phyloP scores from a whole-genome alignment of 1,139 yeast genomes.

The Hyphopichia wangnamkhiaoensis region DNA sequence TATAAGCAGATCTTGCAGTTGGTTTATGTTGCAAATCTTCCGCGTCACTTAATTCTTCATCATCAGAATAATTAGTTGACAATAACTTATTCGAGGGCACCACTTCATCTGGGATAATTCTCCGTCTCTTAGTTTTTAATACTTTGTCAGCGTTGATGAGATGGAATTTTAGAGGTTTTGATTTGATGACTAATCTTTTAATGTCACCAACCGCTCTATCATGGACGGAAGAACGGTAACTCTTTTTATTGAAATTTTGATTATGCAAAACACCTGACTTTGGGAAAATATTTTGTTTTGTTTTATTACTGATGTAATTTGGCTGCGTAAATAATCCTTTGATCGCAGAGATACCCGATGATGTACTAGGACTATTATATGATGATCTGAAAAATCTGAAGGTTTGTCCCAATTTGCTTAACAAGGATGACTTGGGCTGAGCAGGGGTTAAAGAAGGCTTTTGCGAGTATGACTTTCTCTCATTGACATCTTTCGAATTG shows the following conservation, averaged over 20 bases:
- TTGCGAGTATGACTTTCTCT: conserved; percentile 21
- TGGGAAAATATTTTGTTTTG: conserved; percentile 12
- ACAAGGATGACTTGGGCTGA: conserved; percentile 25
- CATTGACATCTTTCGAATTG: conserved; percentile 14
- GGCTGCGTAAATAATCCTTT: conserved; percentile 28
- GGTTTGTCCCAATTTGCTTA: conserved; percentile 39
- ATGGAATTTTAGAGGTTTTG: conserved; percentile 46
- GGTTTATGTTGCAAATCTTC: conserved; percentile 10
- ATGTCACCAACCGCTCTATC: conserved; percentile 17
- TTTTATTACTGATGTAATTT: conserved; percentile 19
- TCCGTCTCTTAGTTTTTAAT: conserved; percentile 33
- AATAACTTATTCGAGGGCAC: conserved; percentile 17
- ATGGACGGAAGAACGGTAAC: conserved; percentile 4
- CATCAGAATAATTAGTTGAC: conserved; percentile 16
- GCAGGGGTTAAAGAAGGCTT: conserved; percentile 14
- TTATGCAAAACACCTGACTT: conserved; percentile 2
- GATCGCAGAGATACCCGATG: conserved; percentile 13
- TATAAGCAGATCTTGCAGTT: neutral
- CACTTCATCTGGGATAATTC: conserved; percentile 24
- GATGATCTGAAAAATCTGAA: conserved; percentile 33
- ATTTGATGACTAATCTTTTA: conserved; percentile 40
- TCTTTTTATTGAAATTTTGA: conserved; percentile 6
- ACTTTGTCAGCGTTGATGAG: conserved; percentile 47
- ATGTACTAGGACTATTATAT: conserved; percentile 4
- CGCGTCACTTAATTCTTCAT: conserved; percentile 20